Conservation (phyloP, 192 early-diverging fungal genomes). For the Diversispora eburnea region DNA sequence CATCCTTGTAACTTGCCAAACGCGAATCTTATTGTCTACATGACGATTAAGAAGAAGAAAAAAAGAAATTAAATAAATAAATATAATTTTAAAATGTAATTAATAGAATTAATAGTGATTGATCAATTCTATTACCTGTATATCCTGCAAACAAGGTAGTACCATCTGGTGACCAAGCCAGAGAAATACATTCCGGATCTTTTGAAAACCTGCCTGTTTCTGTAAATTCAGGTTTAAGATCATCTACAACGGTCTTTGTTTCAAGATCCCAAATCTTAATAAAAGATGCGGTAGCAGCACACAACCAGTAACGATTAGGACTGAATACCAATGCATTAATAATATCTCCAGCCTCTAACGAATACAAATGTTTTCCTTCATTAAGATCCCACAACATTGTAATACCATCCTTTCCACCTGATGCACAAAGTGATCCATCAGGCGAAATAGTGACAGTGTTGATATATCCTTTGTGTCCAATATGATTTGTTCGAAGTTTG, state of each 20-base stretch:
- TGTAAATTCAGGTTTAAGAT: slow-evolving; percentile 74
- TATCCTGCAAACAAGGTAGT: slow-evolving; percentile 97
- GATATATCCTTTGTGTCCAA: slow-evolving; percentile 97
- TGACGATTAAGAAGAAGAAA: not conserved
- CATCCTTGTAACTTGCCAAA: slow-evolving; percentile 43
- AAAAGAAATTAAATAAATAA: not conserved
- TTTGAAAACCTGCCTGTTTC: slow-evolving; percentile 71
- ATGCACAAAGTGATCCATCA: slow-evolving; percentile 99
- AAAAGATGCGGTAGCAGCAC: slow-evolving; percentile 89
- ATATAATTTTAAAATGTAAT: not conserved
- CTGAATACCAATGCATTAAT: slow-evolving; percentile 99
- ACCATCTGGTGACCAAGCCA: slow-evolving; percentile 98
- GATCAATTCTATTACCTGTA: slow-evolving; percentile 72
- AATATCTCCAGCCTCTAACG: slow-evolving; percentile 89
- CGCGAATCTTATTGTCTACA: slow-evolving; percentile 50
- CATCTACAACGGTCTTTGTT: slow-evolving; percentile 95
- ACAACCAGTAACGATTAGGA: slow-evolving; percentile 99
- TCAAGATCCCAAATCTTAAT: slow-evolving; percentile 99
- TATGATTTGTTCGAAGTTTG: slow-evolving; percentile 99
- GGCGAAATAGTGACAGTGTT: slow-evolving; percentile 98
- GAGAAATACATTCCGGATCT: slow-evolving; percentile 83
- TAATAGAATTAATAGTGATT: not conserved
- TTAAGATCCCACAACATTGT: slow-evolving; percentile 99
- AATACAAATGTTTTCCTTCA: slow-evolving; percentile 99
- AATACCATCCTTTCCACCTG: slow-evolving; percentile 98